Base-by-base conservation (phyloP, 208 protist genomes). In the Acanthamoeba sp. region DNA sequence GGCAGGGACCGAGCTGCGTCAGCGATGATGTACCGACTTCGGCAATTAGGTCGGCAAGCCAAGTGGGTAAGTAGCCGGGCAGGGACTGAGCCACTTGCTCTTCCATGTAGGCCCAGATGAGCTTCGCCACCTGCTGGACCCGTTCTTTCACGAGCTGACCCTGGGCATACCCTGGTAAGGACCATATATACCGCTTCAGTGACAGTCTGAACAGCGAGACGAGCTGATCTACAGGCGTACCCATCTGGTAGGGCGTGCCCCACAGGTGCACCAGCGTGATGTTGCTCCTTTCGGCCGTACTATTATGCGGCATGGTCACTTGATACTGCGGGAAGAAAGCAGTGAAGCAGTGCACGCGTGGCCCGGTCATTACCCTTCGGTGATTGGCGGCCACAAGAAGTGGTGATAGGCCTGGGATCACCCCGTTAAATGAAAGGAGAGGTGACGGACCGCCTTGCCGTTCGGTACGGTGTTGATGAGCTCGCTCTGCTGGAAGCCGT, bases 251-350 rank as follows among this genome's bases (percentile, higher is more conserved):
- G 34, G 76, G 76, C n/a, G 76, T 90, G 50, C 95, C 95, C 40
- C 80, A 96, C 9, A 96, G 2, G 78, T 96, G 95, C 22, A 96
- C 29, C 5, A 96, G 14, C 42, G 62, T 55, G 24, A 95, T 71
- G 3, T 22, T n/a, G 62, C 80, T 91, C 22, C 80, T 40, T 29
- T 50, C 82, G 14, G 48, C 42, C 9, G 91, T 84, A 16, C 59
- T 92, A 9, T 62, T 40, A 66, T 93, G 95, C 22, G 82, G 87
- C 89, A 85, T 10, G 18, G 27, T 27, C 45, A 85, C 76, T 0
- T 14, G 24, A 27, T 57, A 85, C 76, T 85, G 71, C 32, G n/a
- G 12, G 36, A 80, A 20, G 36, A 80, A 29, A 6, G 27, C 18
- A 52, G 45, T 16, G 36, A 48, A 85, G 20, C n/a, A n/a, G 0